Conservation (phyloP, 148 eudicot genomes). For the Talinum fruticosum region DNA sequence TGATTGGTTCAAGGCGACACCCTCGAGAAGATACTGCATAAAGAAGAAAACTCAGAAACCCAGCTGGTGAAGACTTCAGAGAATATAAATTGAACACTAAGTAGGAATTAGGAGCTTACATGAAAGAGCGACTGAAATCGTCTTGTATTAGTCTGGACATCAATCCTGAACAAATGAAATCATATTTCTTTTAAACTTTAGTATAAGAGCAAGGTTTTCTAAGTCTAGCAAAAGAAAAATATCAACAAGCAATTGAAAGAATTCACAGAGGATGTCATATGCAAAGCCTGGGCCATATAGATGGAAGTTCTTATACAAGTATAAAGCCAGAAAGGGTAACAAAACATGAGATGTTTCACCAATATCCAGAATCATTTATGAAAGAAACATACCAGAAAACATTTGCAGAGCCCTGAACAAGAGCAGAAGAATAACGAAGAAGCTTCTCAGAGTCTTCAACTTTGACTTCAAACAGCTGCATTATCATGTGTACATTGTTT, state of each 20-base stretch:
- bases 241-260: background rate
- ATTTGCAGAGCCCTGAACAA: constrained; percentile 94
- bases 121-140: constrained; percentile 77
- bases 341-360: background rate
- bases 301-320: background rate
- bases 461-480: constrained; percentile 88
- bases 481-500: background rate
- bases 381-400: constrained; percentile 71
- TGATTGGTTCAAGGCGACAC: constrained; percentile 65
- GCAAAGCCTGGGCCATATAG: constrained; percentile 3
- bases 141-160: constrained; percentile 76
- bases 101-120: constrained; percentile 45
- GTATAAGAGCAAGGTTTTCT: background rate
- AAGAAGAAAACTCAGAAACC: constrained; percentile 13
- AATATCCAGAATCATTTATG: background rate
- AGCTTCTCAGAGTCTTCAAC: constrained; percentile 79
- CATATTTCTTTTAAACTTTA: background rate
- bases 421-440: constrained; percentile 93
- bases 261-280: background rate
- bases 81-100: background rate
- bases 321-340: background rate
- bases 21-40: constrained; percentile 76
- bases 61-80: constrained; percentile 6
- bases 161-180: constrained; percentile 55
- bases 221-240: background rate